Conservation (phyloP, 139 green algal genomes). For the Picochlorum sp. region DNA sequence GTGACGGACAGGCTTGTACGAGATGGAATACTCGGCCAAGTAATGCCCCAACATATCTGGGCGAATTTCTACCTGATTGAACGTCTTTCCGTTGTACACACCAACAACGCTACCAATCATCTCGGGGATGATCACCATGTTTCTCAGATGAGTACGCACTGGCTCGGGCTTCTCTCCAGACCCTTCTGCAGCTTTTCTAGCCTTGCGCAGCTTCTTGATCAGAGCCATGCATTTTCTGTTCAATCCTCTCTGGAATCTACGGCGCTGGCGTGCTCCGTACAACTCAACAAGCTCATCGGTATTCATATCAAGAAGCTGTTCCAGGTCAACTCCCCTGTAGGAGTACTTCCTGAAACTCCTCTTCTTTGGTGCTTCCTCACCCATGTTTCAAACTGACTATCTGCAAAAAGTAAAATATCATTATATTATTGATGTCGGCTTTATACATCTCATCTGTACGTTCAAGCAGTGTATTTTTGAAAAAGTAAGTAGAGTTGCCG, state of each 20-base stretch:
- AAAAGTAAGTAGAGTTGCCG: too few species aligned
- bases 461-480: too few species aligned
- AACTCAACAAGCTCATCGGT: conserved; percentile 82
- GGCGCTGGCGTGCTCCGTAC: conserved; percentile 57
- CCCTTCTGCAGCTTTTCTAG: conserved; percentile 43
- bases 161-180: conserved; percentile 91
- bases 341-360: conserved; percentile 85
- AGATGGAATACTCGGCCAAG: conserved; percentile 98
- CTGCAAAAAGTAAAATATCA: conserved; percentile 1
- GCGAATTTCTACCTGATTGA: conserved; percentile 94
- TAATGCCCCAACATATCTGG: conserved; percentile 98
- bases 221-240: conserved; percentile 91
- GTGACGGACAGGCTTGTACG: conserved; percentile 98
- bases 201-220: conserved; percentile 97
- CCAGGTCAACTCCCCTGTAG: conserved; percentile 91
- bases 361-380: conserved; percentile 37
- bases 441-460: too few species aligned
- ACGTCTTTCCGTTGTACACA: conserved; percentile 99
- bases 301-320: conserved; percentile 95
- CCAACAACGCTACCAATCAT: conserved; percentile 97
- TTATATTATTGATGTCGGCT: too few species aligned
- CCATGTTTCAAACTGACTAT: background rate
- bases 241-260: conserved; percentile 90
- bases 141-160: conserved; percentile 96
- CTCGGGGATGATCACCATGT: conserved; percentile 99